phyloP scores from a whole-genome alignment of 202 grass and related monocot species.

The Schoenoplectus tabernaemontani region DNA sequence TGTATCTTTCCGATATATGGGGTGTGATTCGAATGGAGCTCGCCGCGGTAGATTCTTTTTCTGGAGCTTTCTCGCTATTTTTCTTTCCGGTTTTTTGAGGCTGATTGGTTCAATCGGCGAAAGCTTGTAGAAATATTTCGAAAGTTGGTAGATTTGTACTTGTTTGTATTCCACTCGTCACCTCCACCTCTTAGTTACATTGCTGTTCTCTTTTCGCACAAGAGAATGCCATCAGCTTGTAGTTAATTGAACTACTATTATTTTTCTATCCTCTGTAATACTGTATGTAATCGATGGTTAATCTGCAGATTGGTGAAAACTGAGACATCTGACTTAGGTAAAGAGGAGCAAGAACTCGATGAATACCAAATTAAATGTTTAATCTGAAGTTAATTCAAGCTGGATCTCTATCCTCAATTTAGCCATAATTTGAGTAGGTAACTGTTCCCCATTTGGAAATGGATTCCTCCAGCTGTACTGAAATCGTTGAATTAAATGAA shows the following conservation, averaged over 20 bases:
- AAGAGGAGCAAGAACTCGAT: background rate
- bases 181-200: background rate
- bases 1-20: background rate
- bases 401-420: background rate
- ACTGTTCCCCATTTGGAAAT: slow-evolving; percentile 24
- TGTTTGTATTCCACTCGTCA: background rate
- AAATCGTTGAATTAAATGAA: slow-evolving; percentile 75
- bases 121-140: background rate
- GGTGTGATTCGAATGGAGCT: slow-evolving; percentile 2
- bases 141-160: slow-evolving; percentile 15
- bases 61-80: background rate
- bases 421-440: background rate
- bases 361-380: background rate
- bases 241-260: background rate
- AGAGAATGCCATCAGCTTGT: background rate
- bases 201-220: background rate
- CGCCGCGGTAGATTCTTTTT: background rate
- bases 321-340: background rate
- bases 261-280: background rate
- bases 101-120: slow-evolving; percentile 4
- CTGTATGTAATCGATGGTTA: background rate
- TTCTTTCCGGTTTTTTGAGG: background rate
- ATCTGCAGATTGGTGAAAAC: slow-evolving; percentile 3
- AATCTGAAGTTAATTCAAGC: slow-evolving; percentile 10
- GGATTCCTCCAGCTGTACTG: slow-evolving; percentile 59